phyloP scores from a whole-genome alignment of 345 rosid genomes.

The Lepidium sativum region DNA sequence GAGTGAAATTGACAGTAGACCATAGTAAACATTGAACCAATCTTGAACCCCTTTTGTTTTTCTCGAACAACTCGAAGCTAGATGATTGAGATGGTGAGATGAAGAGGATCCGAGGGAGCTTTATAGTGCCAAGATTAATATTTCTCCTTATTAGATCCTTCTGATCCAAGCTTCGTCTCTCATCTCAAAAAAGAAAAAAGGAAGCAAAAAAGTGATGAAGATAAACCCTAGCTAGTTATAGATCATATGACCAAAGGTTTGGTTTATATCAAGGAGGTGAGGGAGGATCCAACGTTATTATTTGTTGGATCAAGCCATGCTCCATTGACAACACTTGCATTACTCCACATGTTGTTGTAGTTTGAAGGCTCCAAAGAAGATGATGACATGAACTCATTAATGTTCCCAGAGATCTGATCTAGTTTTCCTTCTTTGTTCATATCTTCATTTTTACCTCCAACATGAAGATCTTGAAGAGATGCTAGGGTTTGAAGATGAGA shows the following conservation, averaged over 20 bases:
- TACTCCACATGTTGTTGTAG: slow-evolving; percentile 26
- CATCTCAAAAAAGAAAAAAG: slow-evolving; percentile 31
- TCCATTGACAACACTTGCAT: slow-evolving; percentile 30
- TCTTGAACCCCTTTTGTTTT: slow-evolving; percentile 14
- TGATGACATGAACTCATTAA: slow-evolving; percentile 24
- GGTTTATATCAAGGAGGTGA: slow-evolving; percentile 65
- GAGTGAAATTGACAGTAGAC: slow-evolving; percentile 17
- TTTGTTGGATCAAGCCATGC: slow-evolving; percentile 70
- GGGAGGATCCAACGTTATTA: slow-evolving; percentile 55
- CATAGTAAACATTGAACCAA: slow-evolving; percentile 20
- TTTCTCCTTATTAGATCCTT: slow-evolving; percentile 52
- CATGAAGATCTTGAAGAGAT: slow-evolving; percentile 47
- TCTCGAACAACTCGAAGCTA: slow-evolving; percentile 25
- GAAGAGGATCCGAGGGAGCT: slow-evolving; percentile 92
- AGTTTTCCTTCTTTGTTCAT: slow-evolving; percentile 37
- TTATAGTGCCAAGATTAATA: slow-evolving; percentile 51
- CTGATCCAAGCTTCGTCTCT: slow-evolving; percentile 77
- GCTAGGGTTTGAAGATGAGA: slow-evolving; percentile 33
- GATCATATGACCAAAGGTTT: slow-evolving; percentile 29
- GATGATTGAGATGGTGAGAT: slow-evolving; percentile 45
- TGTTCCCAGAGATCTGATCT: slow-evolving; percentile 26
- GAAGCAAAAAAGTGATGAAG: slow-evolving; percentile 8
- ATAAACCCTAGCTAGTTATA: slow-evolving; percentile 31
- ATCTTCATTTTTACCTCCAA: slow-evolving; percentile 27
- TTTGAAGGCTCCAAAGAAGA: slow-evolving; percentile 45